Evolutionary conservation across 495 filamentous ascomycete genomes (phyloP).

Genomic region (Penicillium goetzii): DNA sequence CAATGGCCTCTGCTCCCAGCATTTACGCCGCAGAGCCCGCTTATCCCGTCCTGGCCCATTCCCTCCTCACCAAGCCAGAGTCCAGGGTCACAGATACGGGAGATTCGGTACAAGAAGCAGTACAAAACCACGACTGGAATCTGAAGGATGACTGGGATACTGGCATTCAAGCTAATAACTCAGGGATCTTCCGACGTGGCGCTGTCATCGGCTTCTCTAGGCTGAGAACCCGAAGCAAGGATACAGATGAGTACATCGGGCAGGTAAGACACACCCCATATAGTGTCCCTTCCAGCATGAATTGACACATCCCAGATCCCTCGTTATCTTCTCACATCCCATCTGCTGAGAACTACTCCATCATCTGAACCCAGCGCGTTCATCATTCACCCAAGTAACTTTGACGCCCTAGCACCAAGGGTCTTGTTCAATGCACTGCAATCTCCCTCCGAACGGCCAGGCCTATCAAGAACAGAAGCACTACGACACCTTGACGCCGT

Average conservation of each 20-base stretch:
- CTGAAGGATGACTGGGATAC: conserved; percentile 35
- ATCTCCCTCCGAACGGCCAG: conserved; percentile 12
- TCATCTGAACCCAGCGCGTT: conserved; percentile 32
- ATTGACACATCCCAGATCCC: conserved; percentile 21
- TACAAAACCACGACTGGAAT: conserved; percentile 31
- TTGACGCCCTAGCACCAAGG: conserved; percentile 79
- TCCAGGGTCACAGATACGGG: background rate
- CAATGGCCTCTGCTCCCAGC: conserved; percentile 21
- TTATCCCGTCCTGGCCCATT: conserved; percentile 41
- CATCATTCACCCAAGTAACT: conserved; percentile 73
- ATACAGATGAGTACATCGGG: conserved; percentile 39
- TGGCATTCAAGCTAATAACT: conserved; percentile 24
- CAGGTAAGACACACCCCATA: conserved; percentile 31
- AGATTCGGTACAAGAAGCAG: background rate
- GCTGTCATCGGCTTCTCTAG: conserved; percentile 46
- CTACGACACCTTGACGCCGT: conserved; percentile 43
- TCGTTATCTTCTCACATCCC: conserved; percentile 20
- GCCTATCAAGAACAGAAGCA: conserved; percentile 39
- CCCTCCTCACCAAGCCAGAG: conserved; percentile 26
- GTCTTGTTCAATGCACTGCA: conserved; percentile 56
- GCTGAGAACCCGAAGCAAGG: conserved; percentile 29
- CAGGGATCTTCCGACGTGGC: conserved; percentile 37
- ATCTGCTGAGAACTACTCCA: conserved; percentile 14
- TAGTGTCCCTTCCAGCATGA: background rate
- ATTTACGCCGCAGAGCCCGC: conserved; percentile 40